phyloP scores from a whole-genome alignment of 208 protist species.

The Strigomonas galati region DNA sequence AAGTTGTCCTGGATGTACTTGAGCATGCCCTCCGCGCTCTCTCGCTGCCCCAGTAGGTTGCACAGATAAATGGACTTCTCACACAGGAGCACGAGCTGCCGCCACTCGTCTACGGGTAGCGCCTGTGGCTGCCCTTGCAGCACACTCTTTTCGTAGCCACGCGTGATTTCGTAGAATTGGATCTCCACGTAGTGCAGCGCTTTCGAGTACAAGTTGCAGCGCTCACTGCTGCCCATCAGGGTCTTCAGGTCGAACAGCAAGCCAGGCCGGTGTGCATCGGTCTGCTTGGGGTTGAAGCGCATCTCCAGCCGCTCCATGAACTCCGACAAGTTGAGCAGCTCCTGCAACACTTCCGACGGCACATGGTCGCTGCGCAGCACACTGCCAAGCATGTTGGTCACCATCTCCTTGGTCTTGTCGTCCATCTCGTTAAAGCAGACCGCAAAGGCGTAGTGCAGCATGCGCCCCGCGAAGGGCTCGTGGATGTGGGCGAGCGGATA shows the following conservation, averaged over 20 bases:
- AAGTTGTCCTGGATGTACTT: conserved; percentile 93
- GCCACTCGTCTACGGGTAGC: conserved; percentile 61
- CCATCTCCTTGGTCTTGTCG: conserved; percentile 37
- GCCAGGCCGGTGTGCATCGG: conserved; percentile 16
- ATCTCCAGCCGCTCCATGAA: conserved; percentile 96
- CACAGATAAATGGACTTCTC: conserved; percentile 97
- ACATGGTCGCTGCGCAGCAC: conserved; percentile 73
- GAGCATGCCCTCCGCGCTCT: conserved; percentile 97
- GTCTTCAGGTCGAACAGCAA: conserved; percentile 81
- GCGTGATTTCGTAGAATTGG: conserved; percentile 79
- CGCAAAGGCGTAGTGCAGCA: conserved; percentile 88
- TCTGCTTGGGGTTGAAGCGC: conserved; percentile 38
- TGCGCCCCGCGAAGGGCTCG: conserved; percentile 85
- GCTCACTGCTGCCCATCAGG: conserved; percentile 91
- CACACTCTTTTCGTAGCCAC: conserved; percentile 67
- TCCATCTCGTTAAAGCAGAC: conserved; percentile 82
- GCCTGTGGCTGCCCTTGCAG: conserved; percentile 54
- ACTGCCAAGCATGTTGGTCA: conserved; percentile 52
- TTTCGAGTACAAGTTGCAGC: conserved; percentile 93
- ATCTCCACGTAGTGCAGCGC: conserved; percentile 96
- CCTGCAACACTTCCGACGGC: conserved; percentile 91
- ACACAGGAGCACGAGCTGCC: conserved; percentile 63
- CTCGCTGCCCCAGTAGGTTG: conserved; percentile 97
- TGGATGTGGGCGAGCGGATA: conserved; percentile 76
- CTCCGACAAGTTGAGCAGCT: conserved; percentile 96